These are phyloP conservation scores for Fusarium praegraminearum DNA, from an alignment of 2,329 filamentous ascomycete species.

Conservation along the genomic window DNA sequence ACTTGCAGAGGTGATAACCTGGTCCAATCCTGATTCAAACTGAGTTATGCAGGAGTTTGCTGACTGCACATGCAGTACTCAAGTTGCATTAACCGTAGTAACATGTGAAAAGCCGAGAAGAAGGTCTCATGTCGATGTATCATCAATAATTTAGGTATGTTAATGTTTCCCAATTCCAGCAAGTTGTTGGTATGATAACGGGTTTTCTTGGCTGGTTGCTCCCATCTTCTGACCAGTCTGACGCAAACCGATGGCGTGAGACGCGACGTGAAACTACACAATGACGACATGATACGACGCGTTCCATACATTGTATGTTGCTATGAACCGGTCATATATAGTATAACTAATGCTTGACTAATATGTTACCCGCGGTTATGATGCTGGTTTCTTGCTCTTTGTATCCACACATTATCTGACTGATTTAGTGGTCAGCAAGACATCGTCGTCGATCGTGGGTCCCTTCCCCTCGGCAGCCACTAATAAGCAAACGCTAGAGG, in stretches of 20 bases:
- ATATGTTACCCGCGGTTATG: not conserved
- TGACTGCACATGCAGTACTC: too few species aligned
- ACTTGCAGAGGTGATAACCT: too few species aligned
- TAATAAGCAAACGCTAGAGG: not conserved
- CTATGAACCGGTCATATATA: not conserved
- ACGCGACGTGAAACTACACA: not conserved
- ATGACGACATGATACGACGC: not conserved
- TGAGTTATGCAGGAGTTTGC: too few species aligned
- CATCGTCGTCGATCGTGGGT: conserved; percentile 4
- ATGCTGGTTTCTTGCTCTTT: not conserved
- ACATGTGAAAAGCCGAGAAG: too few species aligned
- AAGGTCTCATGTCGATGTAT: not conserved
- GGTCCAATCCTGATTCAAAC: too few species aligned
- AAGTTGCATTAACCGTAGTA: too few species aligned
- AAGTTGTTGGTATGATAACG: not conserved
- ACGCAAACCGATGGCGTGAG: not conserved
- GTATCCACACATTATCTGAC: conserved; percentile 1
- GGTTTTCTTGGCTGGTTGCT: not conserved
- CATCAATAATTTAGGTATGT: not conserved
- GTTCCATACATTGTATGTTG: not conserved
- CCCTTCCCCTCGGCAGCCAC: not conserved
- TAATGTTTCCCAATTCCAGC: not conserved
- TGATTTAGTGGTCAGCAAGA: conserved; percentile 5
- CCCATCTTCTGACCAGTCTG: not conserved
- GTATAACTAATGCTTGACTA: not conserved